phyloP scores from a whole-genome alignment of 306 rosid genomes.

The Hippophae rhamnoides region DNA sequence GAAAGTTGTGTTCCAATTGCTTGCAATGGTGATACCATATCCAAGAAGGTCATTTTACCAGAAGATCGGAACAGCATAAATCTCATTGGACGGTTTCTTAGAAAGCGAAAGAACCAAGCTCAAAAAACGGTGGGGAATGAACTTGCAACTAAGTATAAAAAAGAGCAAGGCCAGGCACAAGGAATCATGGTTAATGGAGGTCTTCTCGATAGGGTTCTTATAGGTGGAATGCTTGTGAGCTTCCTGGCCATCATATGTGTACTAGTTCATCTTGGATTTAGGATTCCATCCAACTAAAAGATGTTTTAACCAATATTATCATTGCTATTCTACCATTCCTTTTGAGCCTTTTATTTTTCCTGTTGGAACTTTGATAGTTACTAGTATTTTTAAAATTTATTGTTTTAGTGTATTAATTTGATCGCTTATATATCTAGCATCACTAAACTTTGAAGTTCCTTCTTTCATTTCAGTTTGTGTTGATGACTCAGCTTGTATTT shows the following conservation, averaged over 20 bases:
- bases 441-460: too few relatives aligned
- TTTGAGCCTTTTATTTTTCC: too few relatives aligned
- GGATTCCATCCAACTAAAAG: conserved; percentile 33
- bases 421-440: background rate
- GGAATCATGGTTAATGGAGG: conserved; percentile 38
- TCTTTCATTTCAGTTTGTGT: background rate
- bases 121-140: conserved; percentile 24
- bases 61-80: conserved; percentile 38
- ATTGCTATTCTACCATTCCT: too few relatives aligned
- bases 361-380: background rate
- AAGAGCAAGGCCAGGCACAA: conserved; percentile 25
- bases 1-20: conserved; percentile 45
- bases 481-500: background rate
- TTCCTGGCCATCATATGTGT: conserved; percentile 50
- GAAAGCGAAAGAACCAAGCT: conserved; percentile 50
- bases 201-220: conserved; percentile 60
- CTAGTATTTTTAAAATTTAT: background rate
- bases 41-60: conserved; percentile 18
- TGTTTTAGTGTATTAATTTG: background rate
- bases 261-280: conserved; percentile 33
- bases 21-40: conserved; percentile 14
- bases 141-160: conserved; percentile 25
- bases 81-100: conserved; percentile 57
- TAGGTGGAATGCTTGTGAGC: conserved; percentile 72
- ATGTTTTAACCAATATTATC: background rate